These are phyloP conservation scores for Colletotrichum plurivorum DNA, from an alignment of 2,329 filamentous ascomycete genomes.

Conservation along the genomic window DNA sequence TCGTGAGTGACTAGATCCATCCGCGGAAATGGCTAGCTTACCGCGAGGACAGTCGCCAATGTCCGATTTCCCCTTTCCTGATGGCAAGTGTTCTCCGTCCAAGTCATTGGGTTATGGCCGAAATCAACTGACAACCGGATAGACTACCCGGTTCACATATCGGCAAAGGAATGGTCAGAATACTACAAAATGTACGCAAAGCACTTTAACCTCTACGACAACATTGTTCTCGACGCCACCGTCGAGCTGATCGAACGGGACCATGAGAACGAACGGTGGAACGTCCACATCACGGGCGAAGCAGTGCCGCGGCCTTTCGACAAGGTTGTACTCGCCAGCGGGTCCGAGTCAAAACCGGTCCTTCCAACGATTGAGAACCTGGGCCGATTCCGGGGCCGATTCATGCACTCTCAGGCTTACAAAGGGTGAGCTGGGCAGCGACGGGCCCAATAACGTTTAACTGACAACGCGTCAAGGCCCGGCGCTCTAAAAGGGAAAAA, in stretches of 20 bases:
- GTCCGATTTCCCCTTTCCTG: slow-evolving; percentile 44
- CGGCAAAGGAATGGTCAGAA: slow-evolving; percentile 20
- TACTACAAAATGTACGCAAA: slow-evolving; percentile 45
- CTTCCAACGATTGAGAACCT: slow-evolving; percentile 42
- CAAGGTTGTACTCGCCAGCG: slow-evolving; percentile 45
- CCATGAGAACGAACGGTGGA: slow-evolving; percentile 39
- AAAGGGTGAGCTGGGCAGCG: slow-evolving; percentile 40
- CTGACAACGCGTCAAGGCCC: slow-evolving; percentile 21
- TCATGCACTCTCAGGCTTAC: slow-evolving; percentile 45
- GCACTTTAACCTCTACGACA: slow-evolving; percentile 40
- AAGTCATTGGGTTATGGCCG: neutral
- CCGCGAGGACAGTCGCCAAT: slow-evolving; percentile 39
- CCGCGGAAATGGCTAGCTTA: neutral
- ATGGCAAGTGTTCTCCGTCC: slow-evolving; percentile 34
- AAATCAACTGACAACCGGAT: neutral
- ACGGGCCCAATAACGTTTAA: neutral
- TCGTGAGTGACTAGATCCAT: slow-evolving; percentile 35
- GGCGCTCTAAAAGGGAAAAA: slow-evolving; percentile 42
- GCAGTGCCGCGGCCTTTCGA: slow-evolving; percentile 41
- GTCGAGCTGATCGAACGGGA: slow-evolving; percentile 40
- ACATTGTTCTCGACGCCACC: slow-evolving; percentile 40
- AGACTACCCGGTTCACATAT: slow-evolving; percentile 8
- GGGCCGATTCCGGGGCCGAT: slow-evolving; percentile 41
- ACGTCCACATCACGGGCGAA: slow-evolving; percentile 38
- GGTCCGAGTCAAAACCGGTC: slow-evolving; percentile 40